A percentile compares a stretch with the other conserved stretches of the same genome.
phyloP scores from a whole-genome alignment of 2,329 filamentous ascomycete genomes.

The Pseudogymnoascus sp. region DNA sequence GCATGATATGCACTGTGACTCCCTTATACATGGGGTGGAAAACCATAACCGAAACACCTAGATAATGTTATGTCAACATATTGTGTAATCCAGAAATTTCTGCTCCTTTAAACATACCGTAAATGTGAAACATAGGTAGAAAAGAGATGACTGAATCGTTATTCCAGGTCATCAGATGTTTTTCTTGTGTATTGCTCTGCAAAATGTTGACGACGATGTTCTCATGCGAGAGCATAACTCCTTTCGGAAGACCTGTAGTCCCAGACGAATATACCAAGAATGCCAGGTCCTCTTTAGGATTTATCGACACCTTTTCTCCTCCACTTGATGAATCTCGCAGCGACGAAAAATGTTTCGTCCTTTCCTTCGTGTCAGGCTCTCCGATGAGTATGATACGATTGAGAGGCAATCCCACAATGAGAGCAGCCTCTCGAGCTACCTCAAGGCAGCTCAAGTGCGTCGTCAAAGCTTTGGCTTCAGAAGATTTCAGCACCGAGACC shows the following conservation, averaged over 20 bases:
- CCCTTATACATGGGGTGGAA: too few species aligned
- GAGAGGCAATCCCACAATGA: neutral
- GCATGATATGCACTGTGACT: too few species aligned
- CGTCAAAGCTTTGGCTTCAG: constrained; percentile 60
- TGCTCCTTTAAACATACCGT: neutral
- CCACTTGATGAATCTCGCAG: neutral
- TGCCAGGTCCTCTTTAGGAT: constrained; percentile 39
- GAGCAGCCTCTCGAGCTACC: neutral
- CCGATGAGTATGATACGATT: neutral
- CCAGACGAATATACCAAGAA: constrained; percentile 78
- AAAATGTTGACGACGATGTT: constrained; percentile 19
- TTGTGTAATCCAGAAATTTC: too few species aligned
- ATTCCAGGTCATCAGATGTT: constrained; percentile 41
- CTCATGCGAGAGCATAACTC: constrained; percentile 52
- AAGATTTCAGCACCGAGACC: constrained; percentile 70
- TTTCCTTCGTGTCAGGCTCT: neutral
- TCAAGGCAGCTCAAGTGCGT: constrained; percentile 47
- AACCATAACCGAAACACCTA: too few species aligned
- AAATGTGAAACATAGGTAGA: constrained; percentile 79
- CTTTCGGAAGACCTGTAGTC: constrained; percentile 78
- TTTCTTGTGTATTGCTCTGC: constrained; percentile 29
- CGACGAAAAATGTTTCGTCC: neutral
- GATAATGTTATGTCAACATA: too few species aligned
- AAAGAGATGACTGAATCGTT: constrained; percentile 70
- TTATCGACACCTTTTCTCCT: neutral